Conservation (phyloP, 208 protist species). For the Leptomonas seymouri region DNA sequence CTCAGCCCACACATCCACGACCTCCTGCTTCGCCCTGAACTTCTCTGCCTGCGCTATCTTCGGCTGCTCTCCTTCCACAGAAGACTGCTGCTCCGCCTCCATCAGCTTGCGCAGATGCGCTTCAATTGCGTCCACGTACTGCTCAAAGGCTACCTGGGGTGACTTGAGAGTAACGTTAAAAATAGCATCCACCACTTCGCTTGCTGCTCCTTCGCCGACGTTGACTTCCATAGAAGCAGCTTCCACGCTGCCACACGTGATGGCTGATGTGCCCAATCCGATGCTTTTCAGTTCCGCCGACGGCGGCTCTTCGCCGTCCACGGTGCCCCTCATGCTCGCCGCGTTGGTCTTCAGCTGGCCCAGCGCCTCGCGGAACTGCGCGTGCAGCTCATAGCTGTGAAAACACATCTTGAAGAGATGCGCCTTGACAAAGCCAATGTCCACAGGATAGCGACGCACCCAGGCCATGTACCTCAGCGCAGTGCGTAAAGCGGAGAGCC, state of each 20-base stretch:
- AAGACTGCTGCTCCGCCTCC: conserved; percentile 35
- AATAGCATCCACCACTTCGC: conserved; percentile 1
- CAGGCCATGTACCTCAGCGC: conserved; percentile 66
- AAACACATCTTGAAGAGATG: conserved; percentile 91
- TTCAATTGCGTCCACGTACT: conserved; percentile 35
- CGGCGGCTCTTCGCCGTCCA: background rate
- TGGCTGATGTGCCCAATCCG: too few relatives aligned
- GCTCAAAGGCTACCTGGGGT: conserved; percentile 15
- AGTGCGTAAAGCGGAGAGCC: conserved; percentile 52
- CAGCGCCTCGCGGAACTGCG: conserved; percentile 45
- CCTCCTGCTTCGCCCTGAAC: conserved; percentile 22
- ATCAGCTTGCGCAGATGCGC: conserved; percentile 40
- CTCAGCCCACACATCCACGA: conserved; percentile 37
- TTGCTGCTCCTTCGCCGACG: background rate
- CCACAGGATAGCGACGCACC: conserved; percentile 52
- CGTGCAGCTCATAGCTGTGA: conserved; percentile 80
- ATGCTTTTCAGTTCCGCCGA: too few relatives aligned
- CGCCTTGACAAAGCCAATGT: conserved; percentile 80
- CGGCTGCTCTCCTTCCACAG: conserved; percentile 44
- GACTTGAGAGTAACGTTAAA: too few relatives aligned
- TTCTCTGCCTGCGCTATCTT: conserved; percentile 47
- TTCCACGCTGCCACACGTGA: too few relatives aligned
- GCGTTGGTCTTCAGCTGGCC: conserved; percentile 34
- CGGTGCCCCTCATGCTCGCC: conserved; percentile 4
- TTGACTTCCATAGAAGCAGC: too few relatives aligned